Evolutionary conservation across 2,329 filamentous ascomycete genomes (phyloP).

Genomic region (Xylaria arbuscula): DNA sequence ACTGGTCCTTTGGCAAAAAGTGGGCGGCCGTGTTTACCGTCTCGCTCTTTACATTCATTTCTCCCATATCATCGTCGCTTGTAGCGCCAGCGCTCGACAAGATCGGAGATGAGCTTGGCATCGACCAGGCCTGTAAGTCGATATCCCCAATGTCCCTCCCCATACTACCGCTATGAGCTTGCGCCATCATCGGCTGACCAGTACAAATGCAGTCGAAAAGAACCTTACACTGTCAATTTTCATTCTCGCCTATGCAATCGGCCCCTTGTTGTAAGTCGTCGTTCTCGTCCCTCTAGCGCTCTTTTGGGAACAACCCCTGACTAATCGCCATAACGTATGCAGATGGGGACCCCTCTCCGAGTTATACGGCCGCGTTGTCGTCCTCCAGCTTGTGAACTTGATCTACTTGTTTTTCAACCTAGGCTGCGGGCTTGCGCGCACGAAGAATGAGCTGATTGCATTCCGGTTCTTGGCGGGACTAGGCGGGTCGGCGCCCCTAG

Average conservation of each 20-base stretch:
- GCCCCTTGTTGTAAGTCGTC: constrained; percentile 57
- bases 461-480: constrained; percentile 69
- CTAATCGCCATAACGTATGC: background rate
- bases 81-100: constrained; percentile 62
- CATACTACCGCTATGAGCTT: background rate
- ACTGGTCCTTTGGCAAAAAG: constrained; percentile 67
- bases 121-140: constrained; percentile 54
- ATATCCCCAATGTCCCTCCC: background rate
- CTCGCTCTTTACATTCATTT: constrained; percentile 69
- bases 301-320: background rate
- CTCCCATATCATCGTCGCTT: constrained; percentile 69
- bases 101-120: constrained; percentile 66
- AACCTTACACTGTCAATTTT: constrained; percentile 62
- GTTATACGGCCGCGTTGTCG: constrained; percentile 64
- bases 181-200: constrained; percentile 17
- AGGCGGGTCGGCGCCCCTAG: constrained; percentile 67
- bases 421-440: constrained; percentile 66
- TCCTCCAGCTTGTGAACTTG: constrained; percentile 66
- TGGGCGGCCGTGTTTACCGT: constrained; percentile 67
- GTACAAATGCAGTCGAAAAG: constrained; percentile 49
- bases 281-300: background rate
- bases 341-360: constrained; percentile 64
- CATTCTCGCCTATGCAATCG: constrained; percentile 64
- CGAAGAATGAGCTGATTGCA: constrained; percentile 64
- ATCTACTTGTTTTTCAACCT: constrained; percentile 65